Base-by-base conservation (phyloP, 2,329 filamentous ascomycete species). In the Claviceps africana region DNA sequence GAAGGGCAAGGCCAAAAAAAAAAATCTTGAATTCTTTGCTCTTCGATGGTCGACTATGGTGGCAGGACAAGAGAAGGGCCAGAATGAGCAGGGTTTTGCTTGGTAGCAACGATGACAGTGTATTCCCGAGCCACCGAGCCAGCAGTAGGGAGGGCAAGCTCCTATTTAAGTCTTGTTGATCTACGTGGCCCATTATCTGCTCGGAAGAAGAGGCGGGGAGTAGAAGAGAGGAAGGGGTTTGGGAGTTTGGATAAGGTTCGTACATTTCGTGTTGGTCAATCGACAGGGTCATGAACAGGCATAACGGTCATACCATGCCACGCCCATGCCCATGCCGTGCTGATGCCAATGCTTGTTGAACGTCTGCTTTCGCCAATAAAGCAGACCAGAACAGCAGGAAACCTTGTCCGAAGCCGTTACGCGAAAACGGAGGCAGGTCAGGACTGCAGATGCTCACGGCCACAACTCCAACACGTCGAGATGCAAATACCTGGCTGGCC, bases 71-170 rank as follows among this genome's bases (percentile, higher is more conserved):
- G n/a, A n/a, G 15, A 40, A 51, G 25, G 46, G 52, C 33, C 33
- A 31, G 39, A 37, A 30, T 42, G 48, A 50, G 31, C 28, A 50
- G 21, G 42, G 43, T 35, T 33, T 51, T 51, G 13, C 49, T 49
- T 50, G 42, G 43, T 19, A 48, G 25, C 48, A 53, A 50, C 25
- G 43, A 53, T 53, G 51, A 10, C 40, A 48, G 40, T 40, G 21
- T 7, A 3, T 19, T n/a, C 40, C 21, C 15, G 25, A 19, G 35
- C 44, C 28, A 47, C 33, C 48, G 31, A 25, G 37, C 22, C 44
- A 47, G 28, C 30, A 37, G 21, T 35, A 28, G 28, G 10, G 43
- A 33, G n/a, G 31, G 6, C 30, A n/a, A 19, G 15, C 19, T 37
- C 15, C 31, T 50, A 17, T 44, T 50, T 35, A 37, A 33, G 40